Evolutionary conservation across 176 grass and related monocot genomes (phyloP).

Genomic region (Calamus simplicifolius): DNA sequence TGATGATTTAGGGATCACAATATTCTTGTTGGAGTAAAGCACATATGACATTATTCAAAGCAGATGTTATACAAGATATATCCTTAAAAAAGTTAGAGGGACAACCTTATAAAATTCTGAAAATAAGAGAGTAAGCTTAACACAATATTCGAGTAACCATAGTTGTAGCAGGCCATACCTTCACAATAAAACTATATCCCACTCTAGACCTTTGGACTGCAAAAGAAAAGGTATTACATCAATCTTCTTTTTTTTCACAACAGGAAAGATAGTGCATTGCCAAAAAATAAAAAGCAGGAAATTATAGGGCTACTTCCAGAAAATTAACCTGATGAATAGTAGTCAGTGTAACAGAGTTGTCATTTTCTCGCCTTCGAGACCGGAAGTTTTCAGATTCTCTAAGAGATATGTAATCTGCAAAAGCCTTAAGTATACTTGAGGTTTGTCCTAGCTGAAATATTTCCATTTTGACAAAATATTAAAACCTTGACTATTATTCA

Average conservation of each 20-base stretch:
- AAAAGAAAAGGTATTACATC: slow-evolving; percentile 28
- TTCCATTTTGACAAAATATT: no score
- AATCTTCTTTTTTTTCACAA: not conserved
- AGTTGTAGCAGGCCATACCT: slow-evolving; percentile 43
- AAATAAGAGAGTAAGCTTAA: no score
- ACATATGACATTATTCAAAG: no score
- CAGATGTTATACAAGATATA: no score
- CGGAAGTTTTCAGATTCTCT: slow-evolving; percentile 86
- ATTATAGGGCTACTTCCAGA: not conserved
- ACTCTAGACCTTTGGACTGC: slow-evolving; percentile 97
- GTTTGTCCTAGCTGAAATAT: no score
- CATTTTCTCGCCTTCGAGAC: slow-evolving; percentile 71
- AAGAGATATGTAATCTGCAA: slow-evolving; percentile 73
- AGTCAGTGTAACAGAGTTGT: slow-evolving; percentile 82
- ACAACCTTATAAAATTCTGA: no score
- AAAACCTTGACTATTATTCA: no score
- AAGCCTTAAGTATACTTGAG: slow-evolving; percentile 50
- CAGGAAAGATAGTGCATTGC: not conserved
- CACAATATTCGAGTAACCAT: not conserved
- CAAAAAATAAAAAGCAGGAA: not conserved
- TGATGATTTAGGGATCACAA: no score
- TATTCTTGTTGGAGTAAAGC: no score
- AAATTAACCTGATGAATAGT: slow-evolving; percentile 86
- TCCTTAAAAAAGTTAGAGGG: no score
- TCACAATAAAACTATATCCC: slow-evolving; percentile 89